Percentiles rank a stretch among this genome's conserved stretches.
These are phyloP conservation scores for Aspergillus clavatus DNA, from an alignment of 2,329 filamentous ascomycete species.

Conservation along the genomic window DNA sequence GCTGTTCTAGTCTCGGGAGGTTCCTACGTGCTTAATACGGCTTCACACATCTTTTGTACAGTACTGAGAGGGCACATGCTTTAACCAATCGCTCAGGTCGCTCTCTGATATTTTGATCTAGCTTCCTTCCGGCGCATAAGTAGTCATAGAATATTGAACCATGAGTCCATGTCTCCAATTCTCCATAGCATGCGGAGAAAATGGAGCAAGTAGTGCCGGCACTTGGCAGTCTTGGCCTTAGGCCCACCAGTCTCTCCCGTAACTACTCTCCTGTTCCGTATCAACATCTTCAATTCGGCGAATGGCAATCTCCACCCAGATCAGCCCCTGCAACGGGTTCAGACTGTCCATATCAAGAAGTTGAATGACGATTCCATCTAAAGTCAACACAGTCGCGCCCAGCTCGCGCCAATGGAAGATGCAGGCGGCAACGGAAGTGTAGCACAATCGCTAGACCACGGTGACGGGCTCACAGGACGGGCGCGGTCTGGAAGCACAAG, in stretches of 20 bases:
- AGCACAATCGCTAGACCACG: conserved; percentile 24
- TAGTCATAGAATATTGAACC: too few species aligned
- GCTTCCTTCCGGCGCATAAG: too few species aligned
- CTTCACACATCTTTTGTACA: background rate
- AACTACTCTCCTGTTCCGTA: background rate
- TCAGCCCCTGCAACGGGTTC: conserved; percentile 1
- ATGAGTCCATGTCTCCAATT: too few species aligned
- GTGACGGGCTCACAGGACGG: conserved; percentile 22
- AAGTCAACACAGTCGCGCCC: conserved; percentile 16
- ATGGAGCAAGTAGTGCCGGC: background rate
- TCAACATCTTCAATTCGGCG: background rate
- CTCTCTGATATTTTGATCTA: too few species aligned
- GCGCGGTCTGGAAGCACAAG: conserved; percentile 31
- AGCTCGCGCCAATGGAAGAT: conserved; percentile 35
- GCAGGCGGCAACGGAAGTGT: conserved; percentile 22
- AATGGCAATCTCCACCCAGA: conserved; percentile 1
- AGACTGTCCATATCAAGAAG: conserved; percentile 8
- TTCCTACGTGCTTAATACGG: background rate
- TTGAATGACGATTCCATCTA: conserved; percentile 21
- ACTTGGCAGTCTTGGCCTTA: background rate
- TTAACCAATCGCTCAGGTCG: too few species aligned
- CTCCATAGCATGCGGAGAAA: background rate
- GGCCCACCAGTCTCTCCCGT: background rate
- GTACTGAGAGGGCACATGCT: too few species aligned
- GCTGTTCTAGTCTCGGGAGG: background rate